Conservation (phyloP, 1,139 yeast genomes). For the Nakaseomyces sp. region DNA sequence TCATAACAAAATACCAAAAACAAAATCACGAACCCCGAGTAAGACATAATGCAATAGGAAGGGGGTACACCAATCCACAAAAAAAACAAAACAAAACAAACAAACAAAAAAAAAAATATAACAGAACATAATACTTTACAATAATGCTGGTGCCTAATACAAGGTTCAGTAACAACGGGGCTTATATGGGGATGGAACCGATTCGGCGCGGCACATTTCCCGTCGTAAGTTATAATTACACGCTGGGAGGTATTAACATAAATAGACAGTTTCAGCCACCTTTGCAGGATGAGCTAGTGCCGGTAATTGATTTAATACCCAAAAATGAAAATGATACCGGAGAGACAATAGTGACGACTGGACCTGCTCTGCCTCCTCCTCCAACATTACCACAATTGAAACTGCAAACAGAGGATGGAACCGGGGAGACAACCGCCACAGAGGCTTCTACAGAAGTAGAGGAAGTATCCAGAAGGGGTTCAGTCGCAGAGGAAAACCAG, state of each 20-base stretch:
- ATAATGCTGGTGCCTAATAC: background rate
- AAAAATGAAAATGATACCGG: too few species aligned
- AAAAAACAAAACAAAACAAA: background rate
- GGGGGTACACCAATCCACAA: background rate
- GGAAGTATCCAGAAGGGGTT: background rate
- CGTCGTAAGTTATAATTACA: background rate
- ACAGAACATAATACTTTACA: background rate
- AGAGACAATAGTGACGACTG: too few species aligned
- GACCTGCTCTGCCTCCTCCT: too few species aligned
- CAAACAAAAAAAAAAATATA: background rate
- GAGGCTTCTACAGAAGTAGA: slow-evolving; percentile 1
- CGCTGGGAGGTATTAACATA: background rate
- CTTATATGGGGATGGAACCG: background rate
- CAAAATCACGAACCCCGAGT: too few species aligned
- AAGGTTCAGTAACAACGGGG: background rate
- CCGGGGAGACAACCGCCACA: background rate
- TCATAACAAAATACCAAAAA: too few species aligned
- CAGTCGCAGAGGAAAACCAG: slow-evolving; percentile 32
- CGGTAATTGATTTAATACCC: background rate
- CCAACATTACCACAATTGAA: background rate
- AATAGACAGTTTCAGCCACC: background rate
- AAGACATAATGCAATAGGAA: too few species aligned
- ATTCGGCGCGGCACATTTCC: background rate
- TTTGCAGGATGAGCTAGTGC: background rate
- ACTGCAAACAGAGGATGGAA: background rate